These are phyloP conservation scores for Monilinia vaccinii-corymbosi DNA, from an alignment of 2,329 filamentous ascomycete species.

Conservation along the genomic window DNA sequence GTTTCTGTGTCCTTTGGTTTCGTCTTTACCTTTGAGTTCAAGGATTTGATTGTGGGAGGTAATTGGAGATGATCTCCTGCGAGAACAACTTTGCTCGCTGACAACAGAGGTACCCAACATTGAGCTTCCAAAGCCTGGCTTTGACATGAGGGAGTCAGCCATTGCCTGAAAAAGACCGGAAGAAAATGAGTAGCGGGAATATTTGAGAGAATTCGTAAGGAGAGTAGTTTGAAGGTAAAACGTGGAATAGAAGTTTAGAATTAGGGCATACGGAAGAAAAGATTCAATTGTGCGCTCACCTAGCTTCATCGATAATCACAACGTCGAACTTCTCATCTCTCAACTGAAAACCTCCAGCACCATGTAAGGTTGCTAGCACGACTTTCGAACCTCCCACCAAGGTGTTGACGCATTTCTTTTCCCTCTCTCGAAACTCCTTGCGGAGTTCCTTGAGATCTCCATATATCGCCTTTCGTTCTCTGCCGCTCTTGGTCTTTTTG, in stretches of 20 bases:
- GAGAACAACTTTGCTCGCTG: constrained; percentile 74
- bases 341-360: constrained; percentile 77
- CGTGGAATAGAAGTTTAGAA: not conserved
- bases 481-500: constrained; percentile 73
- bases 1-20: constrained; percentile 31
- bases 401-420: constrained; percentile 69
- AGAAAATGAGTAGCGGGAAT: not conserved
- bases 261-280: too few species aligned
- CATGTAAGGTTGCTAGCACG: constrained; percentile 86
- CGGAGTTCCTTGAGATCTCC: constrained; percentile 74
- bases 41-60: constrained; percentile 86
- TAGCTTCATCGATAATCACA: constrained; percentile 92
- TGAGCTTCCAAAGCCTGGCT: constrained; percentile 89
- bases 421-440: constrained; percentile 80
- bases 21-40: constrained; percentile 40
- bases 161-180: not conserved
- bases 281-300: not conserved
- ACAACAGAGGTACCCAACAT: constrained; percentile 86
- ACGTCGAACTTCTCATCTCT: constrained; percentile 79
- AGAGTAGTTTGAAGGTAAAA: not conserved
- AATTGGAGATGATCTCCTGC: constrained; percentile 93
- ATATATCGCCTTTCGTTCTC: constrained; percentile 75
- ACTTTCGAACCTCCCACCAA: constrained; percentile 73
- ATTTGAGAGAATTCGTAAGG: not conserved
- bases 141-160: not conserved